These are phyloP conservation scores for Trametes coccinea DNA, from an alignment of 768 basidiomycete species.

Conservation along the genomic window DNA sequence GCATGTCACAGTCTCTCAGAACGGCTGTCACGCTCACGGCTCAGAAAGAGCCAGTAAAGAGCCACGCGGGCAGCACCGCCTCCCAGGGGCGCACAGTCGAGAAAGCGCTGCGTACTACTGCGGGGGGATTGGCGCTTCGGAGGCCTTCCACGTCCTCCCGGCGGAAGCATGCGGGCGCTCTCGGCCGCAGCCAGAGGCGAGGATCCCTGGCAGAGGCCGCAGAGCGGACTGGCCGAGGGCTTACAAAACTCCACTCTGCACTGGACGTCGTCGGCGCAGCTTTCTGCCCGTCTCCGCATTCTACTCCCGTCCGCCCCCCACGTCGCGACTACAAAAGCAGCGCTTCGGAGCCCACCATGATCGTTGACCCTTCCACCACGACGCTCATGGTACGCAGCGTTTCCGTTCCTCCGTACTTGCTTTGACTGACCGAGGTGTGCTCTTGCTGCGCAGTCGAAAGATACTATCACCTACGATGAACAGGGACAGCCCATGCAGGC, in stretches of 20 bases:
- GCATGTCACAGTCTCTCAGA: neutral
- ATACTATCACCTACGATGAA: slow-evolving; percentile 1
- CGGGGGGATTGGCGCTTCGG: neutral
- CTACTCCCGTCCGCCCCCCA: neutral
- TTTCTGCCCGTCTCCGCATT: slow-evolving; percentile 1
- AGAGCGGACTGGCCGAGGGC: neutral
- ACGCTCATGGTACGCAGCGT: slow-evolving; percentile 19
- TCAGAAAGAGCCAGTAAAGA: neutral
- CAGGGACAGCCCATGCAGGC: slow-evolving; percentile 20
- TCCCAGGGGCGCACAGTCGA: slow-evolving; percentile 9
- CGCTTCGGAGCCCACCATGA: slow-evolving; percentile 11
- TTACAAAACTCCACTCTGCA: slow-evolving; percentile 12
- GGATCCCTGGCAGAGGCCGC: neutral
- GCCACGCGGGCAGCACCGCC: slow-evolving; percentile 3
- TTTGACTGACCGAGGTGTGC: neutral
- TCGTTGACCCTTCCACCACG: slow-evolving; percentile 20
- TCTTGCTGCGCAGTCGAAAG: slow-evolving; percentile 6
- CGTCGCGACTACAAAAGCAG: slow-evolving; percentile 11
- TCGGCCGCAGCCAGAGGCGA: slow-evolving; percentile 1
- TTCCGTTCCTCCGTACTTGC: neutral
- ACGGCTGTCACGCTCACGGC: neutral
- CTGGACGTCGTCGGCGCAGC: neutral
- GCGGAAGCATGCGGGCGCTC: neutral
- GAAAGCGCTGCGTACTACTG: neutral
- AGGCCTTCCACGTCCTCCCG: slow-evolving; percentile 2